Evolutionary conservation across 495 filamentous ascomycete genomes (phyloP).

Genomic region (Poronia punctata): DNA sequence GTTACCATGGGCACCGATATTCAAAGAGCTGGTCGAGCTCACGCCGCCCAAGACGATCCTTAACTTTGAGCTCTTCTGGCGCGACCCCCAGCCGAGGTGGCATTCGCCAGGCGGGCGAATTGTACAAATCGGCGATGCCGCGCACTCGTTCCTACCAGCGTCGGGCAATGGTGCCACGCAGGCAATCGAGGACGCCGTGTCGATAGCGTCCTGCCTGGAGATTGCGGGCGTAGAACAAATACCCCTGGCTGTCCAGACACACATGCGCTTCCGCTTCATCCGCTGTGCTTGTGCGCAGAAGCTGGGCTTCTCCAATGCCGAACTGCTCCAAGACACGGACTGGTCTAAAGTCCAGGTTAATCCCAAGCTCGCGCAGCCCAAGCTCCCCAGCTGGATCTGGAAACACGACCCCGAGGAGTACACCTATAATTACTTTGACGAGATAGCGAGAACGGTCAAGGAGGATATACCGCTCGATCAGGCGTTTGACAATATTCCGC

Average conservation of each 20-base stretch:
- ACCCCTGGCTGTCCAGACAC: conserved; percentile 38
- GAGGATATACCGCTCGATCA: conserved; percentile 32
- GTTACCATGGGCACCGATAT: conserved; percentile 46
- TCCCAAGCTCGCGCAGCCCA: conserved; percentile 42
- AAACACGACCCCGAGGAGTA: conserved; percentile 52
- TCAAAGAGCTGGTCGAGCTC: conserved; percentile 49
- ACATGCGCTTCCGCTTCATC: conserved; percentile 46
- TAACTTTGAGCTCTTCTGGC: conserved; percentile 62
- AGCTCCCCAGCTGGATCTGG: conserved; percentile 48
- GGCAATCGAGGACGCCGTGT: conserved; percentile 64
- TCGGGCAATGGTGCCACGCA: conserved; percentile 62
- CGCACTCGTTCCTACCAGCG: conserved; percentile 63
- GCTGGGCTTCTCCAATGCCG: conserved; percentile 48
- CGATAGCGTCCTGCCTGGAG: conserved; percentile 54
- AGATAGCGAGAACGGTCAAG: conserved; percentile 34
- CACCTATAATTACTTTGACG: conserved; percentile 46
- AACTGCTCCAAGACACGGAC: conserved; percentile 51
- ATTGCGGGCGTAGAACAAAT: conserved; percentile 40
- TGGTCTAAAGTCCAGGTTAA: conserved; percentile 50
- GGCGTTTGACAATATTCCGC: conserved; percentile 30
- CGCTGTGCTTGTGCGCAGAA: conserved; percentile 52
- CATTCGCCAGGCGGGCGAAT: conserved; percentile 52
- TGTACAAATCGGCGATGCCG: conserved; percentile 57
- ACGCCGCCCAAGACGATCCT: conserved; percentile 51
- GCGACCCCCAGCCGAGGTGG: conserved; percentile 59